Evolutionary conservation across 306 rosid species (phyloP).

Genomic region (Ochetophila trinervis): DNA sequence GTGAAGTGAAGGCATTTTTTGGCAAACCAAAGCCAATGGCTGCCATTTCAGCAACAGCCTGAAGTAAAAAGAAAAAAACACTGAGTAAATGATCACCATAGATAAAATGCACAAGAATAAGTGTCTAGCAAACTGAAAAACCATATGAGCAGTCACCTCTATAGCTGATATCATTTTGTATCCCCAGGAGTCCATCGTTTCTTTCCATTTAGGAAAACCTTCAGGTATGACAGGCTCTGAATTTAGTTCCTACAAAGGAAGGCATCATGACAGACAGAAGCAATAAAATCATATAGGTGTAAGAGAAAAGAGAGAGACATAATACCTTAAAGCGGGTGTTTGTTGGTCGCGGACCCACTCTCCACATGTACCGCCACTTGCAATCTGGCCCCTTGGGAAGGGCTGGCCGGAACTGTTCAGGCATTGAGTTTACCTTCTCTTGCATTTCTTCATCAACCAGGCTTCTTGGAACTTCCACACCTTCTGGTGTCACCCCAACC

Average conservation of each 20-base stretch:
- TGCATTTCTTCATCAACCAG: constrained; percentile 87
- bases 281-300: background rate
- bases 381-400: constrained; percentile 77
- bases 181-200: constrained; percentile 96
- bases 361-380: constrained; percentile 96
- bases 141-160: constrained; percentile 38
- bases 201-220: constrained; percentile 84
- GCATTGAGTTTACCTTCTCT: constrained; percentile 67
- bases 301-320: constrained; percentile 2
- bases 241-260: constrained; percentile 66
- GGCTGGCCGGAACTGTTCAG: constrained; percentile 55
- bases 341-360: constrained; percentile 86
- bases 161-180: constrained; percentile 82
- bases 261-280: constrained; percentile 12
- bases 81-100: background rate
- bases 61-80: constrained; percentile 15
- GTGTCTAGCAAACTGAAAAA: constrained; percentile 4
- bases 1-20: constrained; percentile 85
- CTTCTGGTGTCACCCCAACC: constrained; percentile 97
- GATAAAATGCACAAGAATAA: constrained; percentile 11
- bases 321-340: constrained; percentile 75
- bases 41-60: constrained; percentile 98
- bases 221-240: constrained; percentile 91
- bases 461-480: constrained; percentile 88
- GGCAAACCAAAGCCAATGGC: constrained; percentile 93